A percentile compares a stretch with the other conserved stretches of the same genome.
These are phyloP conservation scores for Xerocomus minutiporus DNA, from an alignment of 1,284 basidiomycete species.

Conservation along the genomic window DNA sequence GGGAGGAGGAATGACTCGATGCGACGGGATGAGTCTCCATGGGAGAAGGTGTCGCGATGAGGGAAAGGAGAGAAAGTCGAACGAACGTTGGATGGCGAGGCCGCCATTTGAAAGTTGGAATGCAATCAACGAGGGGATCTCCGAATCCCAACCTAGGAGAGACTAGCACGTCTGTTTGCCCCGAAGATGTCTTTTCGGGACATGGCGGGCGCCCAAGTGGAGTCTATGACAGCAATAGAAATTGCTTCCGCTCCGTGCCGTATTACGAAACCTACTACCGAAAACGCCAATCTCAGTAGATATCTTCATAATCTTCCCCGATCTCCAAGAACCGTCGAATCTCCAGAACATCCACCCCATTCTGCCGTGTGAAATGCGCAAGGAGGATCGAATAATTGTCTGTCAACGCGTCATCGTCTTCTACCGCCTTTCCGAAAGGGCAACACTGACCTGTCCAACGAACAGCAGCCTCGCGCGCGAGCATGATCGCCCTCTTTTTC, in stretches of 20 bases:
- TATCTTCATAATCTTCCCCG: slow-evolving; percentile 70
- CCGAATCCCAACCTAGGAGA: slow-evolving; percentile 10
- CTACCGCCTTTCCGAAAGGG: not conserved
- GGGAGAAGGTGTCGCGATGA: not conserved
- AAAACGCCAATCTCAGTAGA: slow-evolving; percentile 40
- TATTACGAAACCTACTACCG: slow-evolving; percentile 10
- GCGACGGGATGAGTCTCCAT: not conserved
- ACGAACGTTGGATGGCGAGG: not conserved
- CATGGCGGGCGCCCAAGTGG: slow-evolving; percentile 5
- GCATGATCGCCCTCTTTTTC: slow-evolving; percentile 60
- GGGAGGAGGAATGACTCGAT: not conserved
- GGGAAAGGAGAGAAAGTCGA: not conserved
- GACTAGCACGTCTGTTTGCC: slow-evolving; percentile 18
- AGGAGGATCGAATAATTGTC: slow-evolving; percentile 63
- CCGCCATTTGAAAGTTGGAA: slow-evolving; percentile 23
- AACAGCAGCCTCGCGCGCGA: slow-evolving; percentile 75
- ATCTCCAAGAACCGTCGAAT: slow-evolving; percentile 62
- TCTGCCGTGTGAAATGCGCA: slow-evolving; percentile 61
- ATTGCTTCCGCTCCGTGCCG: slow-evolving; percentile 10
- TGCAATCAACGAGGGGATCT: slow-evolving; percentile 16
- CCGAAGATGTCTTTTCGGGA: slow-evolving; percentile 26
- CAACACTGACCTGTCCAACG: slow-evolving; percentile 76
- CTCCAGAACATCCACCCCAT: slow-evolving; percentile 51
- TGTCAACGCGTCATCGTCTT: slow-evolving; percentile 9
- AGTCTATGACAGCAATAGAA: slow-evolving; percentile 3